A percentile compares a stretch with the other conserved stretches of the same genome.
These are phyloP conservation scores for Scopulariopsis brevicaulis DNA, from an alignment of 2,329 filamentous ascomycete genomes.

Conservation along the genomic window DNA sequence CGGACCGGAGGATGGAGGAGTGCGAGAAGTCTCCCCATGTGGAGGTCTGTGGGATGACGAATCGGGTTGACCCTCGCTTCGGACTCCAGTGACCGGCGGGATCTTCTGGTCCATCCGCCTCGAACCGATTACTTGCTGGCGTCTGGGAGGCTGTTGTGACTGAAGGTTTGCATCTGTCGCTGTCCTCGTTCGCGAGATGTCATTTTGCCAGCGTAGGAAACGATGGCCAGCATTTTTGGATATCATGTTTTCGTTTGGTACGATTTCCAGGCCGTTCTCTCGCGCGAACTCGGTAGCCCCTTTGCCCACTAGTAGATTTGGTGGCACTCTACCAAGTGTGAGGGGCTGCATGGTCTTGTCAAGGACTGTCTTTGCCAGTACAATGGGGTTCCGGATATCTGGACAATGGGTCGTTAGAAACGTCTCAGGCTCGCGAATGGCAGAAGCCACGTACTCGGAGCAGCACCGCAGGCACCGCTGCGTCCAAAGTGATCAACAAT, in stretches of 20 bases:
- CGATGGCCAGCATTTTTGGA: constrained; percentile 70
- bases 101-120: neutral
- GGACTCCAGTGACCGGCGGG: constrained; percentile 30
- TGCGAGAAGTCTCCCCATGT: neutral
- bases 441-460: constrained; percentile 57
- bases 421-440: neutral
- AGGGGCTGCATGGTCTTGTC: constrained; percentile 65
- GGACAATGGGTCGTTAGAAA: neutral
- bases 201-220: constrained; percentile 67
- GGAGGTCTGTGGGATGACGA: constrained; percentile 27
- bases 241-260: constrained; percentile 68
- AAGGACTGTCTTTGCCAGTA: constrained; percentile 71
- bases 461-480: constrained; percentile 87
- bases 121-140: neutral
- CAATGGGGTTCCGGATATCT: constrained; percentile 92
- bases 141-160: neutral
- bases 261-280: constrained; percentile 61
- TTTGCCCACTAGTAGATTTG: constrained; percentile 78
- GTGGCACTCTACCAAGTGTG: constrained; percentile 80
- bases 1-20: neutral
- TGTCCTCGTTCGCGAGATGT: constrained; percentile 46
- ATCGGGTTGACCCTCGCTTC: constrained; percentile 53
- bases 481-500: constrained; percentile 84
- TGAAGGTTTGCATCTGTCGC: neutral
- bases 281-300: constrained; percentile 81